These are phyloP conservation scores for Diplodia seriata DNA, from an alignment of 2,329 filamentous ascomycete genomes.

Conservation along the genomic window DNA sequence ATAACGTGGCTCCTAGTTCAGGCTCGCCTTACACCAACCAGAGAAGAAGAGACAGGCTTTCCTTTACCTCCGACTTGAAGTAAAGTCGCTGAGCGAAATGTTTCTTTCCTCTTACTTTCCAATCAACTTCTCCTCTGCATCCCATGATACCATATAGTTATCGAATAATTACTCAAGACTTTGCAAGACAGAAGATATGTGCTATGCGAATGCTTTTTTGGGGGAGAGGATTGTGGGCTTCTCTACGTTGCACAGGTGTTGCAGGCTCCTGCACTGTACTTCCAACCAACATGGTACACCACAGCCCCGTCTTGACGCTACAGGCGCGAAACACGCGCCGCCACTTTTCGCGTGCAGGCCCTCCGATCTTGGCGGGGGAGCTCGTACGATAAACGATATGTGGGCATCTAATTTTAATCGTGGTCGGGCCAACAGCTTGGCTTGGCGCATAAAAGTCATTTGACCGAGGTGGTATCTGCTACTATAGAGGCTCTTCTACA, in stretches of 20 bases:
- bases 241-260: not conserved
- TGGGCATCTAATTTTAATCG: not conserved
- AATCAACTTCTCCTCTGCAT: not conserved
- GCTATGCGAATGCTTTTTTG: too few species aligned
- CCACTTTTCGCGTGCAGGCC: not conserved
- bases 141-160: not conserved
- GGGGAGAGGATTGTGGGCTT: not conserved
- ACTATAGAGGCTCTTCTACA: slow-evolving; percentile 16
- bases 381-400: not conserved
- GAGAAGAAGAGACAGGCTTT: not conserved
- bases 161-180: not conserved
- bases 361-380: not conserved
- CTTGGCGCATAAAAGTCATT: slow-evolving; percentile 20
- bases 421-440: not conserved
- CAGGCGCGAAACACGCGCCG: not conserved
- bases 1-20: not conserved
- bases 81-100: not conserved
- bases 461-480: slow-evolving; percentile 26
- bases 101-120: not conserved
- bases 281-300: not conserved
- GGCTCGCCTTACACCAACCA: not conserved
- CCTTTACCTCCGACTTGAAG: not conserved
- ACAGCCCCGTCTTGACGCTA: not conserved
- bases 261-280: not conserved
- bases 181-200: not conserved